Conservation (phyloP, 805 yeast species). For the Torulaspora franciscae region DNA sequence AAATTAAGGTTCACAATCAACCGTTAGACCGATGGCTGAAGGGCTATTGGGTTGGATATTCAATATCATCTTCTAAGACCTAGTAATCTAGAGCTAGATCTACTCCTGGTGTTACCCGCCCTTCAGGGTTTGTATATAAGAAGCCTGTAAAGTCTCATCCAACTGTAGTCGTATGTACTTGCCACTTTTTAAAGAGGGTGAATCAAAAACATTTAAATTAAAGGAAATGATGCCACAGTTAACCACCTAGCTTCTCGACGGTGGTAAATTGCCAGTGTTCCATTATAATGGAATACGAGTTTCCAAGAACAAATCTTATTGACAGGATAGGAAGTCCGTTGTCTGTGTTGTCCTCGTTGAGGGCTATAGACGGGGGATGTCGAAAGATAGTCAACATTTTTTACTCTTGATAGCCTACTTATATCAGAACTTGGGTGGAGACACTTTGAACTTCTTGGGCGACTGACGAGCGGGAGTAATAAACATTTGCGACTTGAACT, state of each 20-base stretch:
- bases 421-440: slow-evolving; percentile 13
- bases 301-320: slow-evolving; percentile 33
- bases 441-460: slow-evolving; percentile 29
- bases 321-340: slow-evolving; percentile 40
- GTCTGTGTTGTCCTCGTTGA: slow-evolving; percentile 29
- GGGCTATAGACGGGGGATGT: slow-evolving; percentile 37
- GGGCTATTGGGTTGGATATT: background rate
- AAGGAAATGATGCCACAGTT: slow-evolving; percentile 40
- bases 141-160: background rate
- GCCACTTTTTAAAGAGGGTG: slow-evolving; percentile 22
- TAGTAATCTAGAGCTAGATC: background rate
- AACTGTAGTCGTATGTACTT: background rate
- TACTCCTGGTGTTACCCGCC: background rate
- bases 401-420: background rate
- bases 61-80: background rate
- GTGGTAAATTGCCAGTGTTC: slow-evolving; percentile 39
- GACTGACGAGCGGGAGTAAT: slow-evolving; percentile 65
- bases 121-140: background rate
- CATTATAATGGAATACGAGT: slow-evolving; percentile 34
- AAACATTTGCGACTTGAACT: slow-evolving; percentile 51
- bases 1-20: slow-evolving; percentile 3
- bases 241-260: slow-evolving; percentile 35
- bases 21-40: background rate
- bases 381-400: slow-evolving; percentile 37
- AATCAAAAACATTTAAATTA: slow-evolving; percentile 31